Evolutionary conservation across 2,329 filamentous ascomycete genomes (phyloP), one percentile per base, ranked within the genome.

Genomic region (Calonectria henricotiae): DNA sequence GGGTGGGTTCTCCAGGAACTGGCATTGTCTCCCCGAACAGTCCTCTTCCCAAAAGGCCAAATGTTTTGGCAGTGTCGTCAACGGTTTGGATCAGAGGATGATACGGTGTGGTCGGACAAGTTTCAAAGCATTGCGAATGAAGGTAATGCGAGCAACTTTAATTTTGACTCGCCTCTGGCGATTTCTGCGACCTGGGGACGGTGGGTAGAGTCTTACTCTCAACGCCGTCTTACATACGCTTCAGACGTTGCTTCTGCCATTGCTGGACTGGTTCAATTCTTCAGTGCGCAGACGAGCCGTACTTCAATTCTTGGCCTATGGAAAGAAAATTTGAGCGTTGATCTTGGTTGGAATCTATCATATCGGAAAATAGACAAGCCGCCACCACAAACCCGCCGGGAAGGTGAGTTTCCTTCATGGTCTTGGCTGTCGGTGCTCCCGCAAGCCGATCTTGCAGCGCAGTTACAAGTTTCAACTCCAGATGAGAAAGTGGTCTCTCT

Each of bases 11-110:
- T 51, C 3, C 47, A 51, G 27, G 47, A 51, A 17, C 27, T 51
- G 15, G 47, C 47, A 4, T 6, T 51, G 27, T 51, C 47, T 17
- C 47, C 47, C 11, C 27, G 47, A 15, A 51, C 47, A 3, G 47
- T 51, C 25, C 47, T 51, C 25, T 51, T 51, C n/a, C 47, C 47
- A 20, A 51, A 51, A 20, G 47, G 47, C 27, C 47, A 51, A 20
- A 51, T 51, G 47, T 51, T 51, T 9, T 51, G 47, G 47, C 47
- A 51, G 4, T 51, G 47, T 17, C 47, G 47, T 12, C 47, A 51
- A 5, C 47, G 47, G 2, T 51, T 51, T 27, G 47, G 47, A 7
- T 51, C 47, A 12, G 47, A 51, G 32, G 47, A 51, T 9, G 47
- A 51, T 13, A 51, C 47, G 17, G 47, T 51, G 9, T 51, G 47